Conservation (phyloP, 75 land plant genomes). For the Chamaecyparis obtusa region DNA sequence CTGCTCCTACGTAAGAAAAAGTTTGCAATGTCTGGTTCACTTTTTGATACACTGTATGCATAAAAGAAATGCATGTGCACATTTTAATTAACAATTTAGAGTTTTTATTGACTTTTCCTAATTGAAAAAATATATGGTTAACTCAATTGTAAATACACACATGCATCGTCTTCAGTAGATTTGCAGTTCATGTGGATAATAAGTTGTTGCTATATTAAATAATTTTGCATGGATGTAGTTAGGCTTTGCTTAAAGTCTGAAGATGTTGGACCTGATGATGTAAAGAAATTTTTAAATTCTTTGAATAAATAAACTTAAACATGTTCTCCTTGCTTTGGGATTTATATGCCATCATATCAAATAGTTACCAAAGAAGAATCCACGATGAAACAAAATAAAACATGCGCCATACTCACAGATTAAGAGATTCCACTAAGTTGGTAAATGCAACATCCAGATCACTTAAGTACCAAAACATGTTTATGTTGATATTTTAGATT, state of each 20-base stretch:
- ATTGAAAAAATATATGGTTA: background rate
- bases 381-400: background rate
- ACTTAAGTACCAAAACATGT: background rate
- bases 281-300: constrained; percentile 32
- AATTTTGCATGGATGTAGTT: constrained; percentile 20
- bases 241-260: constrained; percentile 42
- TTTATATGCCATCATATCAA: constrained; percentile 11
- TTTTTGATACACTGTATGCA: constrained; percentile 52
- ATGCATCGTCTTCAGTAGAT: background rate
- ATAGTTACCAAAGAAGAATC: background rate
- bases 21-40: constrained; percentile 74
- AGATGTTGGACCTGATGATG: constrained; percentile 35
- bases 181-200: background rate
- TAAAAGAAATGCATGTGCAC: background rate
- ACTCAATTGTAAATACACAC: background rate
- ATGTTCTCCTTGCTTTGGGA: constrained; percentile 44
- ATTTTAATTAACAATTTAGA: background rate
- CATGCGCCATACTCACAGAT: background rate
- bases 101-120: background rate
- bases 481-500: background rate
- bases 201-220: constrained; percentile 20
- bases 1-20: constrained; percentile 58
- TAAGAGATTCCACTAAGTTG: background rate
- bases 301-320: constrained; percentile 22
- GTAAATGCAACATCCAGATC: background rate